A percentile compares a stretch with the other conserved stretches of the same genome.
Conservation (phyloP, 495 filamentous ascomycete genomes). For the Sordaria brevicollis region DNA sequence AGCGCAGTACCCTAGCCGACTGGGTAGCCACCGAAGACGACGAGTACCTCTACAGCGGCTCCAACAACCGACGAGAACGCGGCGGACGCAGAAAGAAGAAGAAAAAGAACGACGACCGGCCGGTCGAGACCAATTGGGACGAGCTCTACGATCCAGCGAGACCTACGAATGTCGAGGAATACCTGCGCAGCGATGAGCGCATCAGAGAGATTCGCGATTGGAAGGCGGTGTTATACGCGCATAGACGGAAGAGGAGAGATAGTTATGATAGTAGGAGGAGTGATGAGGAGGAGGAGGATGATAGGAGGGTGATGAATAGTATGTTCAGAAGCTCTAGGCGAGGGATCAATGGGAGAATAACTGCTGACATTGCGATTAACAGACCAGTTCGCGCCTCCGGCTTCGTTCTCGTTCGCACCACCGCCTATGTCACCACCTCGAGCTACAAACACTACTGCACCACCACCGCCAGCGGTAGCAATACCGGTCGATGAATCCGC, state of each 20-base stretch:
- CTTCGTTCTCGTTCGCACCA: conserved; percentile 59
- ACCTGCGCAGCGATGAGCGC: conserved; percentile 76
- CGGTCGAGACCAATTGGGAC: conserved; percentile 70
- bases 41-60: conserved; percentile 39
- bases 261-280: conserved; percentile 35
- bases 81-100: conserved; percentile 74
- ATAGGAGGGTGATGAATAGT: conserved; percentile 41
- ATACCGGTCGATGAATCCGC: conserved; percentile 48
- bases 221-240: conserved; percentile 76
- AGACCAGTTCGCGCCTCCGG: conserved; percentile 66
- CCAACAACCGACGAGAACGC: conserved; percentile 30
- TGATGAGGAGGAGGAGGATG: conserved; percentile 43
- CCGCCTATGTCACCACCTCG: conserved; percentile 45
- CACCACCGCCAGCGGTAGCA: neutral
- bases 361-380: conserved; percentile 15
- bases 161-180: conserved; percentile 82
- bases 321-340: conserved; percentile 11
- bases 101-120: conserved; percentile 57
- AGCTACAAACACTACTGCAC: conserved; percentile 24
- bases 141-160: conserved; percentile 81
- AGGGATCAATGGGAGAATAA: neutral
- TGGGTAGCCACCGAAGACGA: conserved; percentile 66
- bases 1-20: conserved; percentile 64
- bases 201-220: conserved; percentile 72
- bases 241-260: conserved; percentile 41